Base-by-base conservation (phyloP, 495 filamentous ascomycete genomes). In the Podospora sp. region DNA sequence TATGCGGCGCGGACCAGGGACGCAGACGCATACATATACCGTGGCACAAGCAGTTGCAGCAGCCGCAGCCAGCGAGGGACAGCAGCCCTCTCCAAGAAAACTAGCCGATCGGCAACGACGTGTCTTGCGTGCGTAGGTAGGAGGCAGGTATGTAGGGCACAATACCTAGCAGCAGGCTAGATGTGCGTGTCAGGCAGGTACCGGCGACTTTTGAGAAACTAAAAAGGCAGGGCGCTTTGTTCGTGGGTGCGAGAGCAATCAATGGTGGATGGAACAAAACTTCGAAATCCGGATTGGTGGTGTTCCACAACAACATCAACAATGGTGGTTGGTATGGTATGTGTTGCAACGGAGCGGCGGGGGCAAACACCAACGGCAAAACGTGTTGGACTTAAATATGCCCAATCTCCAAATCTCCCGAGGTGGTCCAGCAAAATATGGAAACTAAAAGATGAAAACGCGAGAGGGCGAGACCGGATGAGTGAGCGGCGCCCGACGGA, bases 291-390 rank as follows among this genome's bases (percentile, higher is more conserved):
- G 56, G 56, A 59, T 59, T 12, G 56, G 24, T 27, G 11, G 26
- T 59, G 56, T 59, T 46, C 40, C 40, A 46, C 40, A 46, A 46
- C 40, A 46, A 46, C 40, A 46, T 46, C 40, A 46, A 46, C 40
- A 46, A 14, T 46, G 16, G 16, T 14, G 9, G 40, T 12, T 46
- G 40, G 40, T 12, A 14, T 46, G 26, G 55, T 27, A 27, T 26
- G 24, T 22, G 20, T 22, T 3, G 22, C 6, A 20, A 59, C 25
- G 56, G 56, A 33, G 26, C 56, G 56, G 56, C 56, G 26, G 52
- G 57, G 26, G 29, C 57, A 62, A 62, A 46, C 60, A 62, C 33
- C 60, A 62, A 9, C 18, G 60, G 27, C 35, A 62, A 62, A 36
- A 50, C 16, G 36, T 27, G 18, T 49, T 62, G 33, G n/a, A 35